Conservation (phyloP, 192 early-diverging fungal species). For the Funneliformis mosseae region DNA sequence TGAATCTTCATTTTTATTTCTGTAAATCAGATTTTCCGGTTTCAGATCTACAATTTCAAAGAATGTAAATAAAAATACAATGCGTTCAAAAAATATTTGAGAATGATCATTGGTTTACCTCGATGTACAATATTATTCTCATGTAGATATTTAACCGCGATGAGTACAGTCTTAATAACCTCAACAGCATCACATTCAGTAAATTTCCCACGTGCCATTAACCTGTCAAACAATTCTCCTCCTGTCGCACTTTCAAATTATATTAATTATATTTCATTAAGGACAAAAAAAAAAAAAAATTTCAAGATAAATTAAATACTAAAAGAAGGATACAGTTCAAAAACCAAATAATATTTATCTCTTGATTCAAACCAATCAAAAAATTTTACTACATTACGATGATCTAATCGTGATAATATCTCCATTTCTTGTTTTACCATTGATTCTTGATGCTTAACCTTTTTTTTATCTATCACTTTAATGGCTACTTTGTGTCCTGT, state of each 20-base stretch:
- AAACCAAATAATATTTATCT: constrained; percentile 76
- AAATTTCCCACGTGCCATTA: constrained; percentile 77
- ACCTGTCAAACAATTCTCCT: constrained; percentile 87
- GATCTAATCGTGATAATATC: constrained; percentile 78
- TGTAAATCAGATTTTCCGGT: constrained; percentile 89
- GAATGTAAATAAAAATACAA: neutral
- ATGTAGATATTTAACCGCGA: constrained; percentile 85
- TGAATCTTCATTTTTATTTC: constrained; percentile 58
- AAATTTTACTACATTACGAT: constrained; percentile 88
- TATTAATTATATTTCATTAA: constrained; percentile 2
- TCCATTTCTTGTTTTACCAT: constrained; percentile 94
- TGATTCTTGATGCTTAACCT: constrained; percentile 77
- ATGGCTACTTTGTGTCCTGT: constrained; percentile 81
- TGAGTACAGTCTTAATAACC: constrained; percentile 72
- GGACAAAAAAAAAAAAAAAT: neutral
- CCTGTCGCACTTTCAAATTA: constrained; percentile 60
- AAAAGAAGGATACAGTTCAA: constrained; percentile 62
- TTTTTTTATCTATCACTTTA: constrained; percentile 90
- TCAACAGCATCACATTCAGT: constrained; percentile 79
- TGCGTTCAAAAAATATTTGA: neutral
- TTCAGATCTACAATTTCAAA: constrained; percentile 58
- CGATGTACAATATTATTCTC: constrained; percentile 84
- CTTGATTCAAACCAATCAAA: constrained; percentile 79
- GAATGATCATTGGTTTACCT: constrained; percentile 43
- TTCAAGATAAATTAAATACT: constrained; percentile 5